Conservation (phyloP, 352 stramenopile genomes). For the Phytophthora tentaculata region DNA sequence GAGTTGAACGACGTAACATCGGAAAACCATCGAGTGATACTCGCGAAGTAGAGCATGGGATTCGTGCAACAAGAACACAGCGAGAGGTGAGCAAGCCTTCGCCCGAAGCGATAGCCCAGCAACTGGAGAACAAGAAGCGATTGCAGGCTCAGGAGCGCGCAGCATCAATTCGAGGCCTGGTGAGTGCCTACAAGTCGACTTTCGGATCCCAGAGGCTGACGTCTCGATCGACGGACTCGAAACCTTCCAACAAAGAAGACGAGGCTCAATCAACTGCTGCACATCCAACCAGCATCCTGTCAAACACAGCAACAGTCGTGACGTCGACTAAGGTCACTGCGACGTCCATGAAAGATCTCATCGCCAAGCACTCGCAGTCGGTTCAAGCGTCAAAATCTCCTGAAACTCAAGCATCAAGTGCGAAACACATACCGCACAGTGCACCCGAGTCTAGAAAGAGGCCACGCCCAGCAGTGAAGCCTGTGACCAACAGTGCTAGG, state of each 20-base stretch:
- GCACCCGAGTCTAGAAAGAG: constrained; percentile 34
- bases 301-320: constrained; percentile 10
- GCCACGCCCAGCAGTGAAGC: constrained; percentile 16
- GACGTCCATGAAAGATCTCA: constrained; percentile 48
- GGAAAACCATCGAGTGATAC: not conserved
- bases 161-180: constrained; percentile 30
- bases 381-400: constrained; percentile 6
- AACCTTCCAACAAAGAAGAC: constrained; percentile 20
- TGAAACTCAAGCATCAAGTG: not conserved
- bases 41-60: constrained; percentile 1
- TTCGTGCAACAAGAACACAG: constrained; percentile 1
- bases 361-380: constrained; percentile 37
- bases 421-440: constrained; percentile 24
- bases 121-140: constrained; percentile 35
- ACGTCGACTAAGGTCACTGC: constrained; percentile 26
- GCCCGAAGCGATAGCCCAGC: constrained; percentile 13
- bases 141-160: constrained; percentile 31
- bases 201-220: constrained; percentile 5
- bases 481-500: constrained; percentile 15
- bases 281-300: constrained; percentile 15
- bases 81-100: constrained; percentile 14
- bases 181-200: constrained; percentile 26
- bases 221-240: not conserved
- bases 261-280: not conserved
- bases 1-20: not conserved